These are phyloP conservation scores for Coniophora puteana DNA, from an alignment of 1,284 basidiomycete genomes.

Conservation along the genomic window DNA sequence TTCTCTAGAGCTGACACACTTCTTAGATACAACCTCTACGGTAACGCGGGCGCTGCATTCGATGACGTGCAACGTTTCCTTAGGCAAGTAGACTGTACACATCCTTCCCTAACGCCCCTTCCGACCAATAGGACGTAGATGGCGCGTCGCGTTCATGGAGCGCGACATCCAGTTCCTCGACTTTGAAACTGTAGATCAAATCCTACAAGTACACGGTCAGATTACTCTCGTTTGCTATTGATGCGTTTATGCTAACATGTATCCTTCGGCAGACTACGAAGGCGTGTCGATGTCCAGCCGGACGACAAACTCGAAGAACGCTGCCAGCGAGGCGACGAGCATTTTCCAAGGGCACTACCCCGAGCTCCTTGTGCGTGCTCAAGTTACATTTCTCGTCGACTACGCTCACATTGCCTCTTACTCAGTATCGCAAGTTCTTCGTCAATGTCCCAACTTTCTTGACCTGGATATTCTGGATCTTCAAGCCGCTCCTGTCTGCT, in stretches of 20 bases:
- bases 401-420: not conserved
- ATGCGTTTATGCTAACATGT: not conserved
- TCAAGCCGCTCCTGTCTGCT: constrained; percentile 68
- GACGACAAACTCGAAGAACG: constrained; percentile 71
- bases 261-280: constrained; percentile 55
- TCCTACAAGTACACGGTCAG: constrained; percentile 73
- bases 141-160: constrained; percentile 77
- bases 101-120: not conserved
- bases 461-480: constrained; percentile 80
- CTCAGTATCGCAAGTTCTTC: constrained; percentile 72
- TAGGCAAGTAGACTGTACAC: constrained; percentile 39
- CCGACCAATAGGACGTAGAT: constrained; percentile 36
- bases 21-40: constrained; percentile 69
- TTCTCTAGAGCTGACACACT: not conserved
- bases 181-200: constrained; percentile 70
- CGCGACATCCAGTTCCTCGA: constrained; percentile 58
- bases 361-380: constrained; percentile 59
- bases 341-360: constrained; percentile 76
- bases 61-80: constrained; percentile 70
- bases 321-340: constrained; percentile 64
- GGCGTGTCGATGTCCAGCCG: constrained; percentile 64
- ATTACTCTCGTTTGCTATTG: constrained; percentile 10
- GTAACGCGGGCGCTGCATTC: constrained; percentile 65
- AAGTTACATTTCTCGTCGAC: not conserved
- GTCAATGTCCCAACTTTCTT: constrained; percentile 72